Evolutionary conservation across 805 yeast genomes (phyloP), one percentile per base, ranked within the genome.

Genomic region (Candida nitratophila): DNA sequence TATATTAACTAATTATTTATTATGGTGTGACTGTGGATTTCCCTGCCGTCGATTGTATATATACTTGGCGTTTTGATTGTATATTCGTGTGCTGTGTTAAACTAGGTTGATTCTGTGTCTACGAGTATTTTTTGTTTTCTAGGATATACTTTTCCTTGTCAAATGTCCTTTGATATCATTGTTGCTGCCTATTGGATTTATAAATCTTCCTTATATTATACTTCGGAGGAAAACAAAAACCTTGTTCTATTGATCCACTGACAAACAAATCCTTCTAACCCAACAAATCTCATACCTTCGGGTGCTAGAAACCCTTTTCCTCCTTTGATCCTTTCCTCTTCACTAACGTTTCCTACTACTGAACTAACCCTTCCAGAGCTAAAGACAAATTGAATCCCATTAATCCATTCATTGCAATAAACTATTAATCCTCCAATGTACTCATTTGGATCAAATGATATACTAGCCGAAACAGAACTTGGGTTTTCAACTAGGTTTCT

Each of bases 201-300:
- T n/a, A n/a, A n/a, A n/a, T n/a, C n/a, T n/a, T n/a, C n/a, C n/a
- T n/a, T n/a, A n/a, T n/a, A n/a, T n/a, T n/a, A n/a, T n/a, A n/a
- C n/a, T n/a, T n/a, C n/a, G n/a, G n/a, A n/a, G n/a, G n/a, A n/a
- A 52, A 83, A 88, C 3, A 83, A 59, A 24, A 86, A 66, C 22
- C 95, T 95, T 35, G 87, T 55, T 1, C 88, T 85, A 54, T 81
- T 80, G 36, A 83, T 61, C 96, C 96, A 89, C 30, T 60, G 55
- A 0, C 83, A 83, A 16, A 75, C 61, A 52, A 75, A 76, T 1
- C 96, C 96, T 48, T 73, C 77, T 44, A 91, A 53, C 0, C 96
- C 98, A 9, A 81, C 70, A 12, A 91, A 63, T 7, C 65, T 53
- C 47, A 65, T 73, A 0, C 84, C 86, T 3, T 64, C 58, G 0